Percentiles rank a stretch among this genome's conserved stretches.
Conservation (phyloP, 441 rosid genomes). For the Iberis amara region DNA sequence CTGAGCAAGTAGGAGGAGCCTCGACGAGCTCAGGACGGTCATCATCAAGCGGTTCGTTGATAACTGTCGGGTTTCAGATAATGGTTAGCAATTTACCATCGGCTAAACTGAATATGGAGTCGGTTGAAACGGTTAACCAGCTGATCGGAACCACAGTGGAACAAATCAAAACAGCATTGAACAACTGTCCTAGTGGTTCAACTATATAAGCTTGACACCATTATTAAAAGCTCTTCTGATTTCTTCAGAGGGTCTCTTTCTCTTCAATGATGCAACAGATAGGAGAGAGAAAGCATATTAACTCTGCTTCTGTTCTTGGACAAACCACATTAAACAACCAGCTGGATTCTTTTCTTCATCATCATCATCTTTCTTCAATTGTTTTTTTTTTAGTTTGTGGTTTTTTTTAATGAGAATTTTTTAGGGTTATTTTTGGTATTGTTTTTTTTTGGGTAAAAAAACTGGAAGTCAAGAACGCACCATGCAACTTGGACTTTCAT, state of each 20-base stretch:
- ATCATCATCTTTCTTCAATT: not conserved
- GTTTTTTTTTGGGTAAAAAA: conserved; percentile 1
- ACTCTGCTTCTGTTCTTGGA: conserved; percentile 29
- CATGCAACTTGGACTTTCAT: conserved; percentile 44
- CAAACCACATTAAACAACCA: conserved; percentile 42
- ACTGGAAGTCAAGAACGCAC: conserved; percentile 99
- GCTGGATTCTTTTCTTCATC: conserved; percentile 32
- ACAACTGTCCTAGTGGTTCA: conserved; percentile 67
- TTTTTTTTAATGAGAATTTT: conserved; percentile 16
- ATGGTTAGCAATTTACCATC: conserved; percentile 83
- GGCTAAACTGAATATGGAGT: conserved; percentile 86
- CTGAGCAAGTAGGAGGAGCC: conserved; percentile 43
- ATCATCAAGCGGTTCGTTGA: conserved; percentile 55
- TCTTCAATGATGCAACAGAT: conserved; percentile 42
- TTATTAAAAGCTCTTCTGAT: conserved; percentile 23
- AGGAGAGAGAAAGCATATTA: conserved; percentile 26
- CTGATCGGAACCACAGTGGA: conserved; percentile 81
- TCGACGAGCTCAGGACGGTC: conserved; percentile 63
- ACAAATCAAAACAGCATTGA: conserved; percentile 87
- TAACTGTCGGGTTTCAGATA: conserved; percentile 93
- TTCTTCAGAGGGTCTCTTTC: conserved; percentile 40
- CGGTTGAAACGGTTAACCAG: conserved; percentile 85
- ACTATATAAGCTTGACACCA: conserved; percentile 32
- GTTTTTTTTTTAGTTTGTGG: not conserved
- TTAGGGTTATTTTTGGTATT: conserved; percentile 10